Evolutionary conservation across 768 basidiomycete genomes (phyloP).

Genomic region (Boletales sp.): DNA sequence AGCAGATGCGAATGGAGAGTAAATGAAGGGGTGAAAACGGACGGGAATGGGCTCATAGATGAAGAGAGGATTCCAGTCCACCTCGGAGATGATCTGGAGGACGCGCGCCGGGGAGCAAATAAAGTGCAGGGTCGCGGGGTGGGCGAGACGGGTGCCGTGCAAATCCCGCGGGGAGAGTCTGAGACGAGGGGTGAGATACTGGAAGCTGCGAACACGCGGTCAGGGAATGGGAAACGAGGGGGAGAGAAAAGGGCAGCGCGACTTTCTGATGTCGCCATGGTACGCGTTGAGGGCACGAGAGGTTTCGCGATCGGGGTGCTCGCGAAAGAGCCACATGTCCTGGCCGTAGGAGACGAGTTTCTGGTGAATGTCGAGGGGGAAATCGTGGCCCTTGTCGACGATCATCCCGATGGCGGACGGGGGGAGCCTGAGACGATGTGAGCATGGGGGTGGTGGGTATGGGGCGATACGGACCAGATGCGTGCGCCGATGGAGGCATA

Average conservation of each 20-base stretch:
- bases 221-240: constrained; percentile 5
- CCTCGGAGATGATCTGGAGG: constrained; percentile 59
- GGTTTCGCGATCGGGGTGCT: constrained; percentile 51
- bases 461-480: constrained; percentile 53
- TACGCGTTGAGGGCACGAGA: constrained; percentile 76
- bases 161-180: constrained; percentile 73
- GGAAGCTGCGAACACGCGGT: constrained; percentile 49
- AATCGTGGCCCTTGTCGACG: constrained; percentile 77
- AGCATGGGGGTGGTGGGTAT: neutral
- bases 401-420: constrained; percentile 72
- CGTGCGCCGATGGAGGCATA: constrained; percentile 79
- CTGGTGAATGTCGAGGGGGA: constrained; percentile 54
- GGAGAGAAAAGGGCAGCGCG: constrained; percentile 8
- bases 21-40: constrained; percentile 19
- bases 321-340: constrained; percentile 77
- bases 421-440: constrained; percentile 50
- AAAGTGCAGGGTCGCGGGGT: constrained; percentile 66
- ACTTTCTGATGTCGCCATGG: constrained; percentile 70
- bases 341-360: constrained; percentile 59
- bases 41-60: constrained; percentile 91
- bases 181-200: constrained; percentile 70
- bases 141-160: constrained; percentile 45
- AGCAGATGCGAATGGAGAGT: neutral
- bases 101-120: constrained; percentile 82
- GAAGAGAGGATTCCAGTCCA: constrained; percentile 62